Base-by-base conservation (phyloP, 2,329 filamentous ascomycete species). In the Ilyonectria robusta region DNA sequence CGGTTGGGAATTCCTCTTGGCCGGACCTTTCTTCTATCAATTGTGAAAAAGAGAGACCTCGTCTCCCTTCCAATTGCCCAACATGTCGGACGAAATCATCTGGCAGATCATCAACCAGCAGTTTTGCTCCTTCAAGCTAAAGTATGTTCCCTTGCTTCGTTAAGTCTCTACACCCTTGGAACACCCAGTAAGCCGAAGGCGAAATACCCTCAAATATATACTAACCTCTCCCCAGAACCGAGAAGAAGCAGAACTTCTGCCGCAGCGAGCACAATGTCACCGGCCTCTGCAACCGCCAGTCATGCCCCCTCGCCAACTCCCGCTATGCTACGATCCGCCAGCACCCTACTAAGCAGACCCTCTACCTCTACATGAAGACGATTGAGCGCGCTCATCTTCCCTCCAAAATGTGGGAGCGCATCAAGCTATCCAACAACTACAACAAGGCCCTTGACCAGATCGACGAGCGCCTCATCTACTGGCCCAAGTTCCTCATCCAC, bases 351-450 rank as follows among this genome's bases (percentile, higher is more conserved):
- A 95, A 93, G 59, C 93, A 93, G 70, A 90, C 90, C 9, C 88
- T 98, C 70, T 98, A 98, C 84, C 91, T 98, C 64, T 98, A 97
- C 87, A 97, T 97, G 88, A 98, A 98, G 85, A 96, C 94, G 5
- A 89, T 95, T 73, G 94, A 97, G 85, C 93, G 96, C 69, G 88
- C 92, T 13, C 95, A 95, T 81, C 89, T 95, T 82, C 96, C 95
- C 1, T 92, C 90, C 66, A 97, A 97, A 82, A 91, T 95, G 84
- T 99, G 96, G 96, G 94, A 98, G 84, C 91, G 92, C 74, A 94
- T 98, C 79, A 93, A 94, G 78, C 86, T 99, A 37, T 94, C 94
- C 31, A 89, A 91, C 75, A 98, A 98, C 85, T 98, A 98, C 82
- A 89, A 91, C 70, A 93, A 95, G 79, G 96, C 96, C 1, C 88